phyloP scores from a whole-genome alignment of 2,329 filamentous ascomycete genomes.

The Xylariaceae sp. region DNA sequence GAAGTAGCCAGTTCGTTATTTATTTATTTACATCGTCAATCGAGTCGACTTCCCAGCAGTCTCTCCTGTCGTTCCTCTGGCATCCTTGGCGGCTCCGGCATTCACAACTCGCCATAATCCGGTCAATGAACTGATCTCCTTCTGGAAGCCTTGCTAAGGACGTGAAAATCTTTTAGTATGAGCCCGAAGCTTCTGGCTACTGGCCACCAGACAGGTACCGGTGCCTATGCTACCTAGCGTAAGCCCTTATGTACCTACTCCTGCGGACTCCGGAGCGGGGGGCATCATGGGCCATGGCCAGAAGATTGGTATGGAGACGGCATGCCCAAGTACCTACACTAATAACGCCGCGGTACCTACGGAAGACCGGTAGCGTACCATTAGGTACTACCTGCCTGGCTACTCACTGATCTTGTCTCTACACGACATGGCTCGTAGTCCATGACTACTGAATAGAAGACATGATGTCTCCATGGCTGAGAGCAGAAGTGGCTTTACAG shows the following conservation, averaged over 20 bases:
- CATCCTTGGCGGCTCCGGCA: conserved; percentile 3
- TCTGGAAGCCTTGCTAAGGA: neutral
- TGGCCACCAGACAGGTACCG: neutral
- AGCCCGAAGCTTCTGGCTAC: neutral
- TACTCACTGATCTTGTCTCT: neutral
- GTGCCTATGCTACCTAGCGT: neutral
- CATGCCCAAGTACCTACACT: neutral
- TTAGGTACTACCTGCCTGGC: neutral
- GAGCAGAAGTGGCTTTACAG: too few relatives aligned
- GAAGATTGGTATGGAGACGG: neutral
- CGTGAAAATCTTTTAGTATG: neutral
- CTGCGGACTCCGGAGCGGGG: neutral
- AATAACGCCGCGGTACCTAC: neutral
- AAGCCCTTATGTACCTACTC: neutral
- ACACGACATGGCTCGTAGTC: too few relatives aligned
- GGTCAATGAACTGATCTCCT: neutral
- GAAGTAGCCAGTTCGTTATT: neutral
- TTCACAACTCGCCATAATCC: neutral
- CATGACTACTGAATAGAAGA: too few relatives aligned
- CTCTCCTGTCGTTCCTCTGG: neutral
- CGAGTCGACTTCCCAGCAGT: conserved; percentile 14
- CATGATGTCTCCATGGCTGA: too few relatives aligned
- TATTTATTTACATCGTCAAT: conserved; percentile 7
- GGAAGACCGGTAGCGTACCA: too few relatives aligned
- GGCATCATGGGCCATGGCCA: neutral